Evolutionary conservation across 2,329 filamentous ascomycete species (phyloP).

Genomic region (Lasiodiplodia sp.): DNA sequence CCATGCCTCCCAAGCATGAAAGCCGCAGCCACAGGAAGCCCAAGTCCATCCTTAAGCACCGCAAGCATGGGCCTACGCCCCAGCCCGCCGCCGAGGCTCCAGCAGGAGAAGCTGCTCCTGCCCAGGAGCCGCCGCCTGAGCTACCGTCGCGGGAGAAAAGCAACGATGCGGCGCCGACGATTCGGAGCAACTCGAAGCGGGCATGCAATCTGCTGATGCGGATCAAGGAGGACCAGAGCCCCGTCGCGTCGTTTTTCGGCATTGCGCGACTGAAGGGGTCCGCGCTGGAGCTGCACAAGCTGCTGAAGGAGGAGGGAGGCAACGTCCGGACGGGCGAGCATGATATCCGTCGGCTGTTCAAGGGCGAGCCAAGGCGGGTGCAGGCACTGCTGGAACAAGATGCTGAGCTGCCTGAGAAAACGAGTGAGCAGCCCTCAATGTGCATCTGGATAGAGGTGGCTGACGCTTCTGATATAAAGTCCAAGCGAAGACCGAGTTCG

Average conservation of each 20-base stretch:
- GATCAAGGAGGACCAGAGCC: slow-evolving; percentile 15
- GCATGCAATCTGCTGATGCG: background rate
- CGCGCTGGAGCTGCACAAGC: slow-evolving; percentile 7
- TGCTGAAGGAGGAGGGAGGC: slow-evolving; percentile 5
- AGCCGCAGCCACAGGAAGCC: background rate
- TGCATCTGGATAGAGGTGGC: background rate
- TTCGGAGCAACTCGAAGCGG: slow-evolving; percentile 1
- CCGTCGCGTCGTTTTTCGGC: slow-evolving; percentile 11
- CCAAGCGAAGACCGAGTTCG: slow-evolving; percentile 21
- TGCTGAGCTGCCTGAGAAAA: slow-evolving; percentile 6
- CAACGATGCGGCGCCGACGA: background rate
- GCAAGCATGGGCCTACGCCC: background rate
- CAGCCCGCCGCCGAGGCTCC: background rate
- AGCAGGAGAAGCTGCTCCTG: background rate
- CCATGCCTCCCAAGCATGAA: slow-evolving; percentile 12
- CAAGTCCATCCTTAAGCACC: slow-evolving; percentile 7
- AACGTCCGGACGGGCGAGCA: slow-evolving; percentile 3
- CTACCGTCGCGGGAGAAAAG: background rate
- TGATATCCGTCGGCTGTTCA: slow-evolving; percentile 4
- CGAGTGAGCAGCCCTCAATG: background rate
- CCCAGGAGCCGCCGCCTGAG: background rate
- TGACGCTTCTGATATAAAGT: background rate
- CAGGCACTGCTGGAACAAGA: background rate
- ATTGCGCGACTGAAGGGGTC: slow-evolving; percentile 3
- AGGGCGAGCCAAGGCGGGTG: background rate